Conservation (phyloP, 805 yeast genomes). For the Candida ficus region DNA sequence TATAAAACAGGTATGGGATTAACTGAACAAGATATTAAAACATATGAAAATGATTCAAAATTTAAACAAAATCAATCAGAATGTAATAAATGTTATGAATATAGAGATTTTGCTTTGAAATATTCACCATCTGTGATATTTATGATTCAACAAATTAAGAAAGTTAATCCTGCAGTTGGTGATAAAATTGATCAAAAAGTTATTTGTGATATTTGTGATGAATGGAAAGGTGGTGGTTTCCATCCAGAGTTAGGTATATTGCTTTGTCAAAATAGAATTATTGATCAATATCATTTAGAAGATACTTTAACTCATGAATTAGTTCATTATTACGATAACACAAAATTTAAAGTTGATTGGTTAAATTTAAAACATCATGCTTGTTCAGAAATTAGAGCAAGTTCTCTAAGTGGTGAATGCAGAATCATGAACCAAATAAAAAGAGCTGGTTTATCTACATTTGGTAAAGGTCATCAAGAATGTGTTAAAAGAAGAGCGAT, state of each 20-base stretch:
- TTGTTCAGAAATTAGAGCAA: slow-evolving; percentile 93
- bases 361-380: slow-evolving; percentile 86
- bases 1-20: slow-evolving; percentile 70
- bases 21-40: slow-evolving; percentile 42
- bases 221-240: slow-evolving; percentile 84
- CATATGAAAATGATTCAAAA: slow-evolving; percentile 51
- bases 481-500: slow-evolving; percentile 89
- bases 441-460: slow-evolving; percentile 43
- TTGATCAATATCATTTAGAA: slow-evolving; percentile 73
- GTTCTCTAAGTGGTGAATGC: slow-evolving; percentile 92
- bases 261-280: slow-evolving; percentile 73
- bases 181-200: slow-evolving; percentile 47
- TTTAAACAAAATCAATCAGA: slow-evolving; percentile 42
- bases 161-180: slow-evolving; percentile 37
- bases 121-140: slow-evolving; percentile 84
- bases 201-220: slow-evolving; percentile 80
- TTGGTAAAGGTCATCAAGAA: slow-evolving; percentile 80
- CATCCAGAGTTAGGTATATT: slow-evolving; percentile 86
- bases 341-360: slow-evolving; percentile 87
- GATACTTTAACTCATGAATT: slow-evolving; percentile 91
- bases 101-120: slow-evolving; percentile 72
- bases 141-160: slow-evolving; percentile 77
- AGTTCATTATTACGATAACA: slow-evolving; percentile 88
- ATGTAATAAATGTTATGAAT: slow-evolving; percentile 68
- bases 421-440: slow-evolving; percentile 74